phyloP scores from a whole-genome alignment of 192 early-diverging fungal genomes.

The Backusella macrospora region DNA sequence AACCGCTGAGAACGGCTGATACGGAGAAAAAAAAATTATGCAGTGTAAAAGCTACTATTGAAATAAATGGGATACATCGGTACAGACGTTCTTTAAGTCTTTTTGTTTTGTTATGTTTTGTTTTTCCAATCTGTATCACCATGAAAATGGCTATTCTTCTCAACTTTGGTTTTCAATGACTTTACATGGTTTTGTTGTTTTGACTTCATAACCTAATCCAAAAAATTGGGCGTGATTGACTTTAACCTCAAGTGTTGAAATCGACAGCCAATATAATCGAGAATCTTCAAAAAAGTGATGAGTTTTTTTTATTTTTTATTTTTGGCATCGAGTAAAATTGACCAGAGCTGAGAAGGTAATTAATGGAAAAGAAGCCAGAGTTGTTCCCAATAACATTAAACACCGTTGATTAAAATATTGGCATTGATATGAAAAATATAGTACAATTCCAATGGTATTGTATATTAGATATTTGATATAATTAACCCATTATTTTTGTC shows the following conservation, averaged over 20 bases:
- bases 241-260: neutral
- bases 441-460: neutral
- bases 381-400: neutral
- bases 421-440: neutral
- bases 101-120: neutral
- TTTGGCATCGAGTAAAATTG: neutral
- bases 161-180: neutral
- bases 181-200: neutral
- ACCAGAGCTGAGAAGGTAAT: neutral
- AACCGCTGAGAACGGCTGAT: too few relatives aligned
- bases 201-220: neutral
- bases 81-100: neutral
- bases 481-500: neutral
- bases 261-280: neutral
- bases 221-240: neutral
- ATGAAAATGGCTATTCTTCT: neutral
- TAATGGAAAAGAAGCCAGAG: neutral
- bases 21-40: too few relatives aligned
- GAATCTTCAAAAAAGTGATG: neutral
- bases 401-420: neutral
- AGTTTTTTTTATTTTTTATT: neutral
- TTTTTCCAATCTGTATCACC: neutral
- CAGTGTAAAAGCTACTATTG: too few relatives aligned
- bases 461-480: neutral
- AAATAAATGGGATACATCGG: neutral